These are phyloP conservation scores for Incumbomyces lentus DNA, from an alignment of 2,329 filamentous ascomycete species.

Conservation along the genomic window DNA sequence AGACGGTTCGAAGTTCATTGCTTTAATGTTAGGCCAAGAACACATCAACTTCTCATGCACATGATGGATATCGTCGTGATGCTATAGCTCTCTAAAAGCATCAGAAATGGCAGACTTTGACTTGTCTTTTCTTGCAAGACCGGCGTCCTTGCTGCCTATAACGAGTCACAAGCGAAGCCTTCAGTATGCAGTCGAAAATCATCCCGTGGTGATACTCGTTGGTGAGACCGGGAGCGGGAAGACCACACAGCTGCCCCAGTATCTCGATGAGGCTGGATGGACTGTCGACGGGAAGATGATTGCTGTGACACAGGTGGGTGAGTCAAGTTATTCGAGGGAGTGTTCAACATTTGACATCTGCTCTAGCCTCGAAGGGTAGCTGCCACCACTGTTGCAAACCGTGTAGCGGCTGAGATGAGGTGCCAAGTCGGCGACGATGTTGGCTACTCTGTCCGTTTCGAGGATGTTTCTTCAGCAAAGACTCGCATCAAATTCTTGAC, in stretches of 20 bases:
- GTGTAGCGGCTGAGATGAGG: constrained; percentile 81
- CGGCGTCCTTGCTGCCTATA: constrained; percentile 73
- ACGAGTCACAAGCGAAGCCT: constrained; percentile 68
- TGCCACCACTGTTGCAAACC: constrained; percentile 75
- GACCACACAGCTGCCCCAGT: constrained; percentile 91
- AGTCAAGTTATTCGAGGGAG: constrained; percentile 13
- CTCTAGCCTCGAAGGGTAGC: constrained; percentile 74
- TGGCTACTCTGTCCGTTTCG: constrained; percentile 84
- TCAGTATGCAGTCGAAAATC: constrained; percentile 76
- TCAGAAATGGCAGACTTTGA: constrained; percentile 33
- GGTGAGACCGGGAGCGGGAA: constrained; percentile 94
- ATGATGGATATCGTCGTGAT: not conserved
- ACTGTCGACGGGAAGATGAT: constrained; percentile 72
- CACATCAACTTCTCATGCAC: too few relatives aligned
- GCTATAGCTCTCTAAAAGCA: not conserved
- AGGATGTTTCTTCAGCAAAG: constrained; percentile 75
- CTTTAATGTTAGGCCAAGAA: too few relatives aligned
- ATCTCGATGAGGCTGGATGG: constrained; percentile 80
- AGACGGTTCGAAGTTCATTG: too few relatives aligned
- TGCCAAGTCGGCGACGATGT: constrained; percentile 82
- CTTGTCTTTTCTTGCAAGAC: constrained; percentile 62
- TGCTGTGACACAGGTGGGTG: constrained; percentile 75
- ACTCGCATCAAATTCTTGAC: constrained; percentile 94
- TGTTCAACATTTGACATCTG: constrained; percentile 11
- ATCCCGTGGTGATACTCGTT: constrained; percentile 76